These are phyloP conservation scores for Wickerhamiella hasegawae DNA, from an alignment of 805 yeast species.

Conservation along the genomic window DNA sequence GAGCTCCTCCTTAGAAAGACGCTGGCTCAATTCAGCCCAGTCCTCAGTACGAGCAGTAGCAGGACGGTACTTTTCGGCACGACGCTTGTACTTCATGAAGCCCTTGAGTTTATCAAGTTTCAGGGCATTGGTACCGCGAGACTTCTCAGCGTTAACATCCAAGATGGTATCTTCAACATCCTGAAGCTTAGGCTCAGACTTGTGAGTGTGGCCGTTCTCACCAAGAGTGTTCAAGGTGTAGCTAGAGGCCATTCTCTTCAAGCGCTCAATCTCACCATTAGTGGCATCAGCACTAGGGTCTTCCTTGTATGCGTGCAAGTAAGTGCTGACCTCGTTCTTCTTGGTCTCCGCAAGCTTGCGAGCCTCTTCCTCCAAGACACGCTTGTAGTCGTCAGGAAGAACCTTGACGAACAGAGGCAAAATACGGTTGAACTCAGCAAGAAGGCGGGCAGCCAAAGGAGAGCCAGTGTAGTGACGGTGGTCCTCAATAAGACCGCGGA, in stretches of 20 bases:
- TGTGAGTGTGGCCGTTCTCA: slow-evolving; percentile 9
- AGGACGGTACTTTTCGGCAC: slow-evolving; percentile 72
- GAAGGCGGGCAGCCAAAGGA: slow-evolving; percentile 68
- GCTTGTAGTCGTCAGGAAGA: slow-evolving; percentile 80
- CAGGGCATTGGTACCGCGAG: slow-evolving; percentile 29
- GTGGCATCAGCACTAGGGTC: slow-evolving; percentile 78
- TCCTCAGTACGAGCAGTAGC: slow-evolving; percentile 65
- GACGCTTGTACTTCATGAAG: slow-evolving; percentile 83
- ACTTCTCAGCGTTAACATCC: slow-evolving; percentile 46
- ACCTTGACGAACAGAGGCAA: slow-evolving; percentile 85
- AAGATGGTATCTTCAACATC: slow-evolving; percentile 82
- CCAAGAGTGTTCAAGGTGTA: slow-evolving; percentile 7
- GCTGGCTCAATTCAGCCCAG: slow-evolving; percentile 79
- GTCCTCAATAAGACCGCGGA: slow-evolving; percentile 85
- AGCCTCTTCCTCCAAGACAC: slow-evolving; percentile 68
- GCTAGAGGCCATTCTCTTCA: slow-evolving; percentile 14
- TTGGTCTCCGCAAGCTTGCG: slow-evolving; percentile 45
- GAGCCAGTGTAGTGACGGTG: slow-evolving; percentile 92
- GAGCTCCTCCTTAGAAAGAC: slow-evolving; percentile 74
- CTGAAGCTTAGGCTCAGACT: slow-evolving; percentile 62
- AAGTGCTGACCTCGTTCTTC: slow-evolving; percentile 39
- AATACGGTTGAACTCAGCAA: slow-evolving; percentile 76
- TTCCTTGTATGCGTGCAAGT: slow-evolving; percentile 51
- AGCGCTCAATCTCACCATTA: slow-evolving; percentile 64
- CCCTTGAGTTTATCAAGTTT: slow-evolving; percentile 74